Conservation (phyloP, 176 grass and related monocot genomes). For the Aegilops sharonensis region DNA sequence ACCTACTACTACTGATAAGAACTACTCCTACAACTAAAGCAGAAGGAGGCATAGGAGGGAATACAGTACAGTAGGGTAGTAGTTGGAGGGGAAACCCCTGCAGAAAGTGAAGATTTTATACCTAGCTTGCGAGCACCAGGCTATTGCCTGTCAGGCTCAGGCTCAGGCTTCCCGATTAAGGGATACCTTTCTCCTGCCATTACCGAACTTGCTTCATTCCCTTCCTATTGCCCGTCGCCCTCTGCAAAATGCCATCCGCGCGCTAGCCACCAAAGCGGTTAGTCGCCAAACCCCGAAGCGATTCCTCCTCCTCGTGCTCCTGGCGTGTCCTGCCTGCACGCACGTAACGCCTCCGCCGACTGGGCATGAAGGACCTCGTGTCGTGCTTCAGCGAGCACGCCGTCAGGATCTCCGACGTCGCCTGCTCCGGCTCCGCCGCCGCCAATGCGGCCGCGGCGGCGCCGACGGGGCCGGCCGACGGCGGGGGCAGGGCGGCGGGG, state of each 20-base stretch:
- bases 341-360: background rate
- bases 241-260: constrained; percentile 42
- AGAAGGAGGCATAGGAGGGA: no score
- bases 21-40: no score
- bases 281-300: constrained; percentile 11
- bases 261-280: constrained; percentile 1
- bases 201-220: constrained; percentile 23
- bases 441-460: constrained; percentile 42
- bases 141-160: constrained; percentile 34
- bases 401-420: constrained; percentile 58
- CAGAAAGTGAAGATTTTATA: constrained; percentile 10
- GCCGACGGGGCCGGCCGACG: background rate
- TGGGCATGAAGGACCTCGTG: constrained; percentile 60
- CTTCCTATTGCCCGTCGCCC: constrained; percentile 31
- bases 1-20: no score
- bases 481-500: background rate
- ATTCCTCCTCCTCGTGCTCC: background rate
- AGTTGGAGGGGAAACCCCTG: no score
- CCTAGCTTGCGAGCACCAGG: constrained; percentile 33
- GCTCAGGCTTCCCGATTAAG: constrained; percentile 47
- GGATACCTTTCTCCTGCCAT: constrained; percentile 46
- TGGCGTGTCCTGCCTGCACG: background rate
- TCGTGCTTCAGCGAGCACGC: constrained; percentile 81
- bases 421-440: constrained; percentile 58
- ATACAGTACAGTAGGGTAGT: no score